Evolutionary conservation across 2,329 filamentous ascomycete genomes (phyloP).

Genomic region (Colletotrichum australisinense): DNA sequence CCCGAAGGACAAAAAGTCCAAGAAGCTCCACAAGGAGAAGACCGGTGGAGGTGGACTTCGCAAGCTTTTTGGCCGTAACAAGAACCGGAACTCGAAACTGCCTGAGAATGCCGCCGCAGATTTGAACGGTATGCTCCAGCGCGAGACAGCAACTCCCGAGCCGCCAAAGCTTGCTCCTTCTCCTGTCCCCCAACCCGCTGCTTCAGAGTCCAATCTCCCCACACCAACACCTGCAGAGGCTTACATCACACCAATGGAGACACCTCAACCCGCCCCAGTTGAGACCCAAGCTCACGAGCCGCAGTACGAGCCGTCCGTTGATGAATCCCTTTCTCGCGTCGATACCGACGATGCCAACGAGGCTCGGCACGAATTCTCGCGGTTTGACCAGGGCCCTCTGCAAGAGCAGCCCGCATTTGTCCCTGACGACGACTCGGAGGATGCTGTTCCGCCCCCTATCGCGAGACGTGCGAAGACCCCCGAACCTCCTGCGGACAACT

Average conservation of each 20-base stretch:
- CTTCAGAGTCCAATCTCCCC: constrained; percentile 35
- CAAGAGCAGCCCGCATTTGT: constrained; percentile 87
- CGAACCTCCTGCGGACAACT: constrained; percentile 41
- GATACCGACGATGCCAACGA: constrained; percentile 69
- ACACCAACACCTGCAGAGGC: constrained; percentile 34
- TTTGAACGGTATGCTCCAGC: constrained; percentile 62
- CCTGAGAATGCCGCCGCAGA: constrained; percentile 65
- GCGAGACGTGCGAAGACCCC: constrained; percentile 51
- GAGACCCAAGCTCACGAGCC: constrained; percentile 42
- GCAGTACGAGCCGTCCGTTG: constrained; percentile 57
- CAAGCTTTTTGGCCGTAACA: constrained; percentile 74
- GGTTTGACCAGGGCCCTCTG: constrained; percentile 91
- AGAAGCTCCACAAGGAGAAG: constrained; percentile 68
- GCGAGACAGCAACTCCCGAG: constrained; percentile 43
- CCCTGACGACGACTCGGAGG: constrained; percentile 67
- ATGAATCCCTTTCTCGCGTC: constrained; percentile 67
- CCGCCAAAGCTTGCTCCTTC: constrained; percentile 39
- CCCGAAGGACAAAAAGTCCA: constrained; percentile 58
- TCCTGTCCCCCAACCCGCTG: constrained; percentile 36
- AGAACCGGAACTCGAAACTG: constrained; percentile 68
- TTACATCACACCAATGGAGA: constrained; percentile 34
- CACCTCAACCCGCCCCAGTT: constrained; percentile 30
- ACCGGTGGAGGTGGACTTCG: constrained; percentile 62
- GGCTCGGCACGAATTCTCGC: constrained; percentile 69
- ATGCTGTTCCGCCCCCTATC: constrained; percentile 64